Conservation (phyloP, 2,329 filamentous ascomycete genomes). For the Volutella citrinella region DNA sequence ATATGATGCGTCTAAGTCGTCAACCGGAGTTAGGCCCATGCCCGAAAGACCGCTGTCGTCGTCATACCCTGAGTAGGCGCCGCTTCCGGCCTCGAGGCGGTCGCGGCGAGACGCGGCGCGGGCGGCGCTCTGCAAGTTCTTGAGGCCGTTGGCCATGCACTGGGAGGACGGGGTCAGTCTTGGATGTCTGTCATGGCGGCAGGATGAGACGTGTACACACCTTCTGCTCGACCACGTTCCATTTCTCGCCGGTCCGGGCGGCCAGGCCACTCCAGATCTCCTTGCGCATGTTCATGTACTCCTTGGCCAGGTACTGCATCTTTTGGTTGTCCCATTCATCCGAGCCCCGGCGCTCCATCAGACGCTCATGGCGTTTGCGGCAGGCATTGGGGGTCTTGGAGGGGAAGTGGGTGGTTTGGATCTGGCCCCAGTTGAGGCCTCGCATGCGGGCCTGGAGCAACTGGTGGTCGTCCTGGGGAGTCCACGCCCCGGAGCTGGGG, state of each 20-base stretch:
- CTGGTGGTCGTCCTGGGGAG: conserved; percentile 67
- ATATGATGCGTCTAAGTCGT: conserved; percentile 57
- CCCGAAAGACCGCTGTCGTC: conserved; percentile 71
- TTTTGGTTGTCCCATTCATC: conserved; percentile 78
- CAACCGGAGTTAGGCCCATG: conserved; percentile 56
- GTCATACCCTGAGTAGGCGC: conserved; percentile 48
- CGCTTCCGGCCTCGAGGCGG: conserved; percentile 49
- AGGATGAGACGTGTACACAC: conserved; percentile 33
- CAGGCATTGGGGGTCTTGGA: conserved; percentile 79
- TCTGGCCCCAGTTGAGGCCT: conserved; percentile 80
- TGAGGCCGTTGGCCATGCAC: conserved; percentile 82
- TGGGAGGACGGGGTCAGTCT: conserved; percentile 31
- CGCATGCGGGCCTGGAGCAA: conserved; percentile 69
- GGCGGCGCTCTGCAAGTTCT: conserved; percentile 71
- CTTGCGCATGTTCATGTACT: conserved; percentile 76
- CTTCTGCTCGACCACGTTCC: conserved; percentile 66
- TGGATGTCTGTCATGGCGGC: conserved; percentile 3
- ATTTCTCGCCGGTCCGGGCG: conserved; percentile 75
- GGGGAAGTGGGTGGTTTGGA: conserved; percentile 73
- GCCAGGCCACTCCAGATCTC: conserved; percentile 80
- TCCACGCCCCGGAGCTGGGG: conserved; percentile 68
- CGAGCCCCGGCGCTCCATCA: conserved; percentile 72
- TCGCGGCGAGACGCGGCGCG: conserved; percentile 65
- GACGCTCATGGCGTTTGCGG: conserved; percentile 81
- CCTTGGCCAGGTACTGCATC: conserved; percentile 69